These are phyloP conservation scores for Euphorbia corollata DNA, from an alignment of 441 rosid species.

Conservation along the genomic window DNA sequence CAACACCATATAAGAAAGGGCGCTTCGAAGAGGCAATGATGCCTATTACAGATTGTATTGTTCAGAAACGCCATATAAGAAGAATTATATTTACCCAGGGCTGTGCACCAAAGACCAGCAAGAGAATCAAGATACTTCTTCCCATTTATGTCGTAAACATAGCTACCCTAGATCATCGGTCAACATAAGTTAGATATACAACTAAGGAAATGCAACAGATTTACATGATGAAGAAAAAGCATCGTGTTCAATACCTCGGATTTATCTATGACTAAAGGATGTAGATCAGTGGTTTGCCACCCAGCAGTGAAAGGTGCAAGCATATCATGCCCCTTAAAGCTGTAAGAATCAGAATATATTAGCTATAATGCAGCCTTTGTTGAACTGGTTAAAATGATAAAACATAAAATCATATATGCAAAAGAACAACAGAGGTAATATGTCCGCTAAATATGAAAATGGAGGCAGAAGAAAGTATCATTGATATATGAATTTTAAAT, in stretches of 20 bases:
- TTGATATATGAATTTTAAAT: too few relatives aligned
- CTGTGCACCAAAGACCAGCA: constrained; percentile 97
- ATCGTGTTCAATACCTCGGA: constrained; percentile 46
- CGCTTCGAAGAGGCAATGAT: background rate
- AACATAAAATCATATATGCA: too few relatives aligned
- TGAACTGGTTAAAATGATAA: background rate
- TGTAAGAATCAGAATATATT: constrained; percentile 27
- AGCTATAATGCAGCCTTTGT: background rate
- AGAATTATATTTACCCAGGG: constrained; percentile 47
- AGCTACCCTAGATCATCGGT: constrained; percentile 53
- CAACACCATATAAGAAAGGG: background rate
- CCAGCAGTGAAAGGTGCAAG: constrained; percentile 96
- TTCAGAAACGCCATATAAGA: background rate
- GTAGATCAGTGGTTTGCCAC: constrained; percentile 66
- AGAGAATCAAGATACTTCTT: constrained; percentile 87
- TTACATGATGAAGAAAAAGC: background rate
- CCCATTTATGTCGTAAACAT: constrained; percentile 72
- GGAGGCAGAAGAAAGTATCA: too few relatives aligned
- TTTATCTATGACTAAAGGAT: constrained; percentile 67
- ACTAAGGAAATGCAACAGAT: constrained; percentile 9
- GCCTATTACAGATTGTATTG: background rate
- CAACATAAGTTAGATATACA: constrained; percentile 15
- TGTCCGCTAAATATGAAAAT: too few relatives aligned
- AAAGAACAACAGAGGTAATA: too few relatives aligned
- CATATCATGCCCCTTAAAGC: constrained; percentile 90